These are phyloP conservation scores for Colletotrichum costaricense DNA, from an alignment of 2,329 filamentous ascomycete species.

Conservation along the genomic window DNA sequence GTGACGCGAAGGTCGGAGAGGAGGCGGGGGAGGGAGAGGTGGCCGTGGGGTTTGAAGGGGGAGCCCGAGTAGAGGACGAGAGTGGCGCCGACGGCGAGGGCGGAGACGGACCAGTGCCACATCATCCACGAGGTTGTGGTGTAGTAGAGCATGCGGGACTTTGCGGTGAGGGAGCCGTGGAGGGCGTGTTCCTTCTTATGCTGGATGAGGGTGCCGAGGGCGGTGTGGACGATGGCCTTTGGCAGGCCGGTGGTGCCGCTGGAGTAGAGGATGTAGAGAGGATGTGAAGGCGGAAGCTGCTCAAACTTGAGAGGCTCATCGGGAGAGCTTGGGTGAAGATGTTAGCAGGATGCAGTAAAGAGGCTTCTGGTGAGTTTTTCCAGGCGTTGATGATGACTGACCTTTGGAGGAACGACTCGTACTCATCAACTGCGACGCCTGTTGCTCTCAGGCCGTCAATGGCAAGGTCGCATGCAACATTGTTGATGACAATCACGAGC, in stretches of 20 bases:
- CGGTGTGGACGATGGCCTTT: conserved; percentile 95
- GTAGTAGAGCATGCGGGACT: conserved; percentile 88
- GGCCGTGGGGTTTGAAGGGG: conserved; percentile 83
- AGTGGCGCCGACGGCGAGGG: conserved; percentile 83
- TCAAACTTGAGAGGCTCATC: conserved; percentile 71
- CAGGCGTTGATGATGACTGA: neutral
- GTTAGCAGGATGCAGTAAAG: neutral
- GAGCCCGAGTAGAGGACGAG: conserved; percentile 93
- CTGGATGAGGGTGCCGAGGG: conserved; percentile 89
- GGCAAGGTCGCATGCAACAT: conserved; percentile 61
- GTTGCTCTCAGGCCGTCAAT: conserved; percentile 53
- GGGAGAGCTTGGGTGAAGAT: conserved; percentile 43
- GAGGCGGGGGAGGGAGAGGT: conserved; percentile 84
- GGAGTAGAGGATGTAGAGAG: conserved; percentile 93
- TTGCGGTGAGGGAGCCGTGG: conserved; percentile 81
- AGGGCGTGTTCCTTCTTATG: conserved; percentile 97
- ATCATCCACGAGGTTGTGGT: conserved; percentile 99
- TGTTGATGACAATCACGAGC: conserved; percentile 80
- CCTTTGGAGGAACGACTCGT: conserved; percentile 53
- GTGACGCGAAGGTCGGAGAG: conserved; percentile 86
- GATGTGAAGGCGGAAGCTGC: conserved; percentile 85
- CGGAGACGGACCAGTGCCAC: conserved; percentile 97
- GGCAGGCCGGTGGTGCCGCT: conserved; percentile 89
- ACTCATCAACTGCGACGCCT: conserved; percentile 56
- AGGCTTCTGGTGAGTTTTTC: neutral